Percentiles rank a stretch among this genome's conserved stretches.
These are phyloP conservation scores for Lecanicillium sp. DNA, from an alignment of 2,329 filamentous ascomycete species.

Conservation along the genomic window DNA sequence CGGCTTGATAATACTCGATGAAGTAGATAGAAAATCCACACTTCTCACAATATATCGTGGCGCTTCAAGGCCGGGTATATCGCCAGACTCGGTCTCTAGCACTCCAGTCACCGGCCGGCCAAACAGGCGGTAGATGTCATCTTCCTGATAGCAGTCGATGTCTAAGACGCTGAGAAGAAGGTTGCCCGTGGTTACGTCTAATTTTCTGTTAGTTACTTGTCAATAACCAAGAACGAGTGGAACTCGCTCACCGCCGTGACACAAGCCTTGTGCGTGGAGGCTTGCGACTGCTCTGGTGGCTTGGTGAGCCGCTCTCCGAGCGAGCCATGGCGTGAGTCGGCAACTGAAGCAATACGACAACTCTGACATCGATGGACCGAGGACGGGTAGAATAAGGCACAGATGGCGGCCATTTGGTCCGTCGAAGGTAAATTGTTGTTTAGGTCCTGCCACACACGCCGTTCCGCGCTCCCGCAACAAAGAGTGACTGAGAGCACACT, in stretches of 20 bases:
- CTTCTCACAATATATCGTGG: slow-evolving; percentile 16
- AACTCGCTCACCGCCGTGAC: slow-evolving; percentile 16
- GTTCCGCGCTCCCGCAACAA: background rate
- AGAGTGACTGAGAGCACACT: background rate
- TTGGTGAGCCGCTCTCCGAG: slow-evolving; percentile 9
- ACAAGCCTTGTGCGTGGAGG: slow-evolving; percentile 15
- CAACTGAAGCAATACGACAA: slow-evolving; percentile 9
- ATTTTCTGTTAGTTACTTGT: background rate
- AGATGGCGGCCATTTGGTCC: slow-evolving; percentile 18
- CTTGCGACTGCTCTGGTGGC: slow-evolving; percentile 12
- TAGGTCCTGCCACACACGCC: slow-evolving; percentile 6
- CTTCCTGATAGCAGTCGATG: slow-evolving; percentile 5
- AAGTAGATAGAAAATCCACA: slow-evolving; percentile 13
- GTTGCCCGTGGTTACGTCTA: slow-evolving; percentile 14
- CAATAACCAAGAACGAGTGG: background rate
- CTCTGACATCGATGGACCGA: slow-evolving; percentile 13
- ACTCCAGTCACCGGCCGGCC: slow-evolving; percentile 9
- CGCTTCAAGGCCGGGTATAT: slow-evolving; percentile 11
- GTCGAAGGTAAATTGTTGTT: slow-evolving; percentile 12
- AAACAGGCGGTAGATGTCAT: slow-evolving; percentile 9
- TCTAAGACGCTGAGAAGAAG: slow-evolving; percentile 12
- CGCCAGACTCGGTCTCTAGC: slow-evolving; percentile 11
- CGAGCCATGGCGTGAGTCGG: slow-evolving; percentile 11
- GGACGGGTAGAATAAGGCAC: slow-evolving; percentile 17
- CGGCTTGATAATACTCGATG: slow-evolving; percentile 9